Conservation (phyloP, 352 stramenopile species). For the Phytophthora megakarya region DNA sequence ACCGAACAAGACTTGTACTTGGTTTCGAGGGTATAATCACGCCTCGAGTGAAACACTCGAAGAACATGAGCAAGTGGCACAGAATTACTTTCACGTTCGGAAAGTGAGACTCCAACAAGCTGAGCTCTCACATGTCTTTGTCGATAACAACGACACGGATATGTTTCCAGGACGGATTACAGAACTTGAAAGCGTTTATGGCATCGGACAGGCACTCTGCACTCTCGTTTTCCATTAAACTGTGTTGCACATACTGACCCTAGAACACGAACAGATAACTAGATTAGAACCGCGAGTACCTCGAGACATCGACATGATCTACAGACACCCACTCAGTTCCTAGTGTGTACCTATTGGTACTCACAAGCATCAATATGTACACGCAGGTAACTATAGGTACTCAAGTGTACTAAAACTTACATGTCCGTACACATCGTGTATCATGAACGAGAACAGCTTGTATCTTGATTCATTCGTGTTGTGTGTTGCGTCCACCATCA, state of each 20-base stretch:
- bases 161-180: background rate
- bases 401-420: background rate
- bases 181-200: background rate
- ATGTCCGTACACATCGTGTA: constrained; percentile 7
- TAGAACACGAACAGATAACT: background rate
- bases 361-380: no score
- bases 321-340: no score
- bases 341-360: no score
- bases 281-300: no score
- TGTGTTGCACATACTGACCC: constrained; percentile 2
- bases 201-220: background rate
- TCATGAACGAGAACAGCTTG: constrained; percentile 19
- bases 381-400: no score
- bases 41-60: no score
- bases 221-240: constrained; percentile 2
- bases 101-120: background rate
- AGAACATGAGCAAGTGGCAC: no score
- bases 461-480: constrained; percentile 10
- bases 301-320: no score
- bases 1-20: no score
- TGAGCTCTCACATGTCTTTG: background rate
- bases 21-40: no score
- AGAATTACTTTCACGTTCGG: background rate
- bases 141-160: background rate
- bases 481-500: constrained; percentile 3